phyloP scores from a whole-genome alignment of 73 alveolate species.

The Uronychia binucleata region DNA sequence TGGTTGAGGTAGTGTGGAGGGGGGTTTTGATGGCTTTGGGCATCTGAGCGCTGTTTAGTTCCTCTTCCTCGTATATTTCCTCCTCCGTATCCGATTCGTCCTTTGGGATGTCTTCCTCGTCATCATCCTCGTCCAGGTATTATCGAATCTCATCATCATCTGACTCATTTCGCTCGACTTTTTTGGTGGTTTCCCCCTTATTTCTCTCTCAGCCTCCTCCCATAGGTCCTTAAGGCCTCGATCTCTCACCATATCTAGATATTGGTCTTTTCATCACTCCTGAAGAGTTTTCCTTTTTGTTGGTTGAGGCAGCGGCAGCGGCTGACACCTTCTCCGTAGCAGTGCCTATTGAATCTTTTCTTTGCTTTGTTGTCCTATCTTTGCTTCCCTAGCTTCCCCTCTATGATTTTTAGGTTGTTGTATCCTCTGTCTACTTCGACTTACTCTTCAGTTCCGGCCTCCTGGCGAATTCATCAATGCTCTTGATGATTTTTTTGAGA shows the following conservation, averaged over 20 bases:
- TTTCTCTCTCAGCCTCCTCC: background rate
- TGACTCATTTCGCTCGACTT: background rate
- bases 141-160: conserved; percentile 7
- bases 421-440: conserved; percentile 2
- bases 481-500: conserved; percentile 60
- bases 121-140: conserved; percentile 7
- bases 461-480: conserved; percentile 53
- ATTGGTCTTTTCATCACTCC: background rate
- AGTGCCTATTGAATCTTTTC: background rate
- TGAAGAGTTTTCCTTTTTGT: background rate
- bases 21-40: too few species aligned
- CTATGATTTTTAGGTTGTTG: background rate
- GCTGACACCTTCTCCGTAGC: background rate
- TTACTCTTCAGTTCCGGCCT: conserved; percentile 39
- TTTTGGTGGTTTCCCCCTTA: background rate
- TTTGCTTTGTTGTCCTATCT: background rate
- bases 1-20: too few species aligned
- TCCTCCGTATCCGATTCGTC: background rate
- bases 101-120: conserved; percentile 3
- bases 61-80: background rate
- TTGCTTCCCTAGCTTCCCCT: background rate
- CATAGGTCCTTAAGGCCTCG: background rate
- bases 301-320: background rate
- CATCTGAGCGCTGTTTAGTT: too few species aligned
- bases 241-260: background rate